These are phyloP conservation scores for Colletotrichum karsti DNA, from an alignment of 2,329 filamentous ascomycete genomes.

Conservation along the genomic window DNA sequence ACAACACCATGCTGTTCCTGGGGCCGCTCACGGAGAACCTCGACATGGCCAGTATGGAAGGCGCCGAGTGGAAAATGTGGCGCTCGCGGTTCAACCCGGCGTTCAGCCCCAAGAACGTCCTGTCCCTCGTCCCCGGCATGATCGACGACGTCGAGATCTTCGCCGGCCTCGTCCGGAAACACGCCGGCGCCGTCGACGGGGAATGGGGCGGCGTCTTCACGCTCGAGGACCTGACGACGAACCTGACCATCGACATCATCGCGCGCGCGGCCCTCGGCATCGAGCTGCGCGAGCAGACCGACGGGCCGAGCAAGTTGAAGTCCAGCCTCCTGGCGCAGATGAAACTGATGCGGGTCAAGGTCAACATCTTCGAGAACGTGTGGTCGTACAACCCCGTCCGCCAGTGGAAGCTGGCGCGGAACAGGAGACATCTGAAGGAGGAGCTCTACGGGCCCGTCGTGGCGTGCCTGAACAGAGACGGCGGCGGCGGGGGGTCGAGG, in stretches of 20 bases:
- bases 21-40: conserved; percentile 39
- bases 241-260: conserved; percentile 51
- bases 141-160: conserved; percentile 48
- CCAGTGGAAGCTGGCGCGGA: neutral
- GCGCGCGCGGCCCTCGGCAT: conserved; percentile 40
- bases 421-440: conserved; percentile 1
- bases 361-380: conserved; percentile 5
- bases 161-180: conserved; percentile 34
- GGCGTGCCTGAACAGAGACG: neutral
- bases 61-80: conserved; percentile 38
- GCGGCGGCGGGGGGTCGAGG: neutral
- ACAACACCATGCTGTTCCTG: conserved; percentile 37
- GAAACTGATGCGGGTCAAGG: neutral
- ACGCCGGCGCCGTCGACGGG: conserved; percentile 37
- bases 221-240: conserved; percentile 44
- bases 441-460: conserved; percentile 11
- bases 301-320: conserved; percentile 7
- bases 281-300: conserved; percentile 13
- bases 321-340: conserved; percentile 11
- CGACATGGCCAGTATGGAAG: conserved; percentile 43
- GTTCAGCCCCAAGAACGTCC: conserved; percentile 46
- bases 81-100: conserved; percentile 43
- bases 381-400: neutral
- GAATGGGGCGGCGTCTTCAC: conserved; percentile 41
- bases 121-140: conserved; percentile 43